These are phyloP conservation scores for Megacollybia marginata DNA, from an alignment of 768 basidiomycete genomes.

Conservation along the genomic window DNA sequence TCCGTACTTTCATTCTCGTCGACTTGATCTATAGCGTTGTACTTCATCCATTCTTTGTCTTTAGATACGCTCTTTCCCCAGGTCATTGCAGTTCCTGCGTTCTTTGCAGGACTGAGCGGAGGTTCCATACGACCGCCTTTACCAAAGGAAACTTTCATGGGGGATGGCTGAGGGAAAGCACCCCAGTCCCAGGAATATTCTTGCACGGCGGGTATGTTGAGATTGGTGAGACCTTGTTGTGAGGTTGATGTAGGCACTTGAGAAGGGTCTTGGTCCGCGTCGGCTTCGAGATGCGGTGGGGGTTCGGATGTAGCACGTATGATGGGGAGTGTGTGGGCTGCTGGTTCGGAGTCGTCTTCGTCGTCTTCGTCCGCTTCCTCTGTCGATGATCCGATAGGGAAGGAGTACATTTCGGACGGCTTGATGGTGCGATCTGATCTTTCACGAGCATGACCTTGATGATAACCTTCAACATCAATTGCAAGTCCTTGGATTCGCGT, in stretches of 20 bases:
- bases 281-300: constrained; percentile 37
- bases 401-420: constrained; percentile 8
- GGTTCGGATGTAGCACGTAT: constrained; percentile 58
- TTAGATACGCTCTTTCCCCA: constrained; percentile 1
- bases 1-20: constrained; percentile 19
- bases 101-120: constrained; percentile 6
- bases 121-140: constrained; percentile 33
- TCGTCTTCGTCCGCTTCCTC: neutral
- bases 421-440: constrained; percentile 33
- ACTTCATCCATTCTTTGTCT: constrained; percentile 18
- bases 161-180: constrained; percentile 76
- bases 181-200: constrained; percentile 97
- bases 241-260: constrained; percentile 4
- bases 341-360: neutral
- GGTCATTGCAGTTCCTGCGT: neutral
- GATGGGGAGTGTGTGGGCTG: constrained; percentile 24
- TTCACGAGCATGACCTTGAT: constrained; percentile 22
- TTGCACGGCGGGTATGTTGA: constrained; percentile 26
- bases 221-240: constrained; percentile 1
- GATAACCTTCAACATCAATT: constrained; percentile 77
- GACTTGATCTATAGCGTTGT: constrained; percentile 10
- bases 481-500: constrained; percentile 49
- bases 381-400: constrained; percentile 1
- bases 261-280: neutral
- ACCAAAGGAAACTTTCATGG: constrained; percentile 46